phyloP scores from a whole-genome alignment of 768 basidiomycete genomes.

The Tulasnella sp. region DNA sequence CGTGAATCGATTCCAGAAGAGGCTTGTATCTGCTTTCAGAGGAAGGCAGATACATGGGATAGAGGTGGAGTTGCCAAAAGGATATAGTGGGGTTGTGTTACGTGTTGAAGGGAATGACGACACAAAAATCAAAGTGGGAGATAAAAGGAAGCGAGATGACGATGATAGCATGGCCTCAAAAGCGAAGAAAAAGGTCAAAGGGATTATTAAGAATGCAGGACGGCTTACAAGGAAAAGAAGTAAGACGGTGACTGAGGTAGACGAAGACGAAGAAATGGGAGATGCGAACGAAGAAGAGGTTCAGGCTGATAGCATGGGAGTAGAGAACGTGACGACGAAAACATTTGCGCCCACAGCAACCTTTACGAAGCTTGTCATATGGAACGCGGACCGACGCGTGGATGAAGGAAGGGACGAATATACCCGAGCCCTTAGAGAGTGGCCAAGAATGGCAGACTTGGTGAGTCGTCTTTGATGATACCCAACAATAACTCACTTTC shows the following conservation, averaged over 20 bases:
- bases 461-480: too few relatives aligned
- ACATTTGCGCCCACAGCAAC: conserved; percentile 36
- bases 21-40: conserved; percentile 52
- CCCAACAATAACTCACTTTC: too few relatives aligned
- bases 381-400: conserved; percentile 60
- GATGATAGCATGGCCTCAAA: conserved; percentile 13
- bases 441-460: conserved; percentile 51
- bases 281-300: conserved; percentile 23
- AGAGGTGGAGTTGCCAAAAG: conserved; percentile 44
- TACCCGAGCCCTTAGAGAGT: conserved; percentile 50
- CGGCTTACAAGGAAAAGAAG: conserved; percentile 12
- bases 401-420: conserved; percentile 65
- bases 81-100: conserved; percentile 57
- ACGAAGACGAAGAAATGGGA: conserved; percentile 24
- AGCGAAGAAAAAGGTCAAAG: conserved; percentile 12
- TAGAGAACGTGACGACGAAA: conserved; percentile 19
- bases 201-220: conserved; percentile 17
- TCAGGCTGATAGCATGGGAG: conserved; percentile 18
- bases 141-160: conserved; percentile 8
- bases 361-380: conserved; percentile 59
- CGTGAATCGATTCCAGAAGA: neutral
- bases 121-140: conserved; percentile 15
- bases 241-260: conserved; percentile 23
- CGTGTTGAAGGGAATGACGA: conserved; percentile 7
- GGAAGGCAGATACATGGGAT: conserved; percentile 63